These are phyloP conservation scores for Ochetophila trinervis DNA, from an alignment of 306 rosid genomes.

Conservation along the genomic window DNA sequence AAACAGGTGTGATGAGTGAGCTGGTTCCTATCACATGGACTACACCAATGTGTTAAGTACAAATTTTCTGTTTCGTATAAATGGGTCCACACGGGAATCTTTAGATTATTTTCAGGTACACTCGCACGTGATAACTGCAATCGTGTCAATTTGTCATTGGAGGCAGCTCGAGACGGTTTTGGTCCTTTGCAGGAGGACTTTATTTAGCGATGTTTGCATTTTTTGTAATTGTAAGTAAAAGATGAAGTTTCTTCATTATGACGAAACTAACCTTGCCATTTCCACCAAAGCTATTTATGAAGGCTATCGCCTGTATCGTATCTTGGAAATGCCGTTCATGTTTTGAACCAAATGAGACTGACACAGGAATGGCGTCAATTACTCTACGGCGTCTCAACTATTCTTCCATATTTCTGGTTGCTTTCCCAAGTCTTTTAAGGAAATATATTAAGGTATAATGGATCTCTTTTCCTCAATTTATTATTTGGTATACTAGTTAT, in stretches of 20 bases:
- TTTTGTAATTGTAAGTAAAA: no score
- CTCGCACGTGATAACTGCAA: background rate
- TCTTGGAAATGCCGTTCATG: conserved; percentile 29
- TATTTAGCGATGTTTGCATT: background rate
- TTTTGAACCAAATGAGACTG: conserved; percentile 98
- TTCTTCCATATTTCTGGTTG: conserved; percentile 76
- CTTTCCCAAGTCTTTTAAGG: conserved; percentile 84
- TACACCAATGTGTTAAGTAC: no score
- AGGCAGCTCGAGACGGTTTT: no score
- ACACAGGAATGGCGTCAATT: conserved; percentile 81
- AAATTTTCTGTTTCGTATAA: background rate
- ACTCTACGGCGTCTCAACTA: conserved; percentile 72
- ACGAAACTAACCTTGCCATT: background rate
- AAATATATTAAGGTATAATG: conserved; percentile 73
- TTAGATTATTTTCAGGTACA: background rate
- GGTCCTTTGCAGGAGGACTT: background rate
- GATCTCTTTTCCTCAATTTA: background rate
- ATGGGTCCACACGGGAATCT: background rate
- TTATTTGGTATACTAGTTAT: conserved; percentile 21
- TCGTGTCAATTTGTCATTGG: no score
- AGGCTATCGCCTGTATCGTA: no score
- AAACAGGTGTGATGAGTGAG: no score
- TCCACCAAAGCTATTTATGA: background rate
- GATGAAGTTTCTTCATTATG: background rate
- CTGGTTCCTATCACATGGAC: no score